phyloP scores from a whole-genome alignment of 495 filamentous ascomycete genomes.

The Aspergillus taichungensis region DNA sequence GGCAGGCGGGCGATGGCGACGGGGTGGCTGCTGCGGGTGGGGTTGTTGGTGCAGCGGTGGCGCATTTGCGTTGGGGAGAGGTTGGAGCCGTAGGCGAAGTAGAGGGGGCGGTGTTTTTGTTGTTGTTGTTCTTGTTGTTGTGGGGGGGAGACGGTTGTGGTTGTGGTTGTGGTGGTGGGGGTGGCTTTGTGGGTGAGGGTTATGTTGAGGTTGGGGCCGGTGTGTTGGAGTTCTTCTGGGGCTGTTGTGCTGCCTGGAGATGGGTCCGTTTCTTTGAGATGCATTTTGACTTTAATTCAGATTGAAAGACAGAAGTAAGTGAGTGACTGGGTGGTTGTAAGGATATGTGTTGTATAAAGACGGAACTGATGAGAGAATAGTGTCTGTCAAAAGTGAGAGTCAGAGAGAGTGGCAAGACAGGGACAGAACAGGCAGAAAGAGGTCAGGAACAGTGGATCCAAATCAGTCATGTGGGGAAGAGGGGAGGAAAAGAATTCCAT shows the following conservation, averaged over 20 bases:
- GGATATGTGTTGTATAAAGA: too few relatives aligned
- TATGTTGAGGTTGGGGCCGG: constrained; percentile 1
- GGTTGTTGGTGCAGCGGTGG: constrained; percentile 47
- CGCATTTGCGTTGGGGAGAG: constrained; percentile 60
- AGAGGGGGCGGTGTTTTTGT: constrained; percentile 27
- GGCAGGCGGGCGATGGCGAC: constrained; percentile 38
- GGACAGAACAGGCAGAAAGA: too few relatives aligned
- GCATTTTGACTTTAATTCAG: constrained; percentile 5
- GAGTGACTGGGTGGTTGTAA: too few relatives aligned
- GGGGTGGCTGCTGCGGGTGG: constrained; percentile 40
- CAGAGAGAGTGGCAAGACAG: too few relatives aligned
- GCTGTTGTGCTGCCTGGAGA: background rate
- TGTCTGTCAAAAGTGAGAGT: too few relatives aligned
- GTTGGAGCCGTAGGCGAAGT: constrained; percentile 72
- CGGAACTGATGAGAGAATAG: too few relatives aligned
- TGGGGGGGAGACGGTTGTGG: background rate
- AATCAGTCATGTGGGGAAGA: too few relatives aligned
- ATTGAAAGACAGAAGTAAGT: background rate
- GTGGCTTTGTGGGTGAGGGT: constrained; percentile 5
- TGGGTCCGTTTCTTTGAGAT: constrained; percentile 1
- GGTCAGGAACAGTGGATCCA: too few relatives aligned
- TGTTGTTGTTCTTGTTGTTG: constrained; percentile 1
- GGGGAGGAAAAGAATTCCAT: too few relatives aligned
- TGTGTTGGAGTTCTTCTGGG: background rate
- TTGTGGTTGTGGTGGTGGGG: background rate